Percentiles rank a stretch among this genome's conserved stretches.
Conservation (phyloP, 2,329 filamentous ascomycete genomes). For the Torrubiella hemipterigena region DNA sequence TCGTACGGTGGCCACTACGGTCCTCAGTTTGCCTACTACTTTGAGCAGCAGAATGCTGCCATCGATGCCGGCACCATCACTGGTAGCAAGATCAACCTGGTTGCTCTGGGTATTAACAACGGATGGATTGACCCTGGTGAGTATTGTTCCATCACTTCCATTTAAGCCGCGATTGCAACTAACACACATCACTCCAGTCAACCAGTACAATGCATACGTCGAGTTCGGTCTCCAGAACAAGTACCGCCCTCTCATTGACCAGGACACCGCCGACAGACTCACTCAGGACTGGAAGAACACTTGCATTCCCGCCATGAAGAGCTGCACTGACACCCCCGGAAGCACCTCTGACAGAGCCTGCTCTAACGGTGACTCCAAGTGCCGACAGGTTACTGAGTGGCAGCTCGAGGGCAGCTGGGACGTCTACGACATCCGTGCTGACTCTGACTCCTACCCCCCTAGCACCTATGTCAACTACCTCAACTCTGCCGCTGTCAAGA, state of each 20-base stretch:
- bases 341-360: slow-evolving; percentile 14
- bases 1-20: too few species aligned
- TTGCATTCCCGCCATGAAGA: slow-evolving; percentile 11
- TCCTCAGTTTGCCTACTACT: slow-evolving; percentile 41
- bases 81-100: slow-evolving; percentile 33
- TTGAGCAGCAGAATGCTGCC: slow-evolving; percentile 41
- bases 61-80: slow-evolving; percentile 29
- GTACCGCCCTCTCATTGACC: slow-evolving; percentile 15
- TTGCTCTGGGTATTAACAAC: slow-evolving; percentile 44
- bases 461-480: slow-evolving; percentile 29
- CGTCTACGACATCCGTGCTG: slow-evolving; percentile 33
- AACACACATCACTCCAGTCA: slow-evolving; percentile 5
- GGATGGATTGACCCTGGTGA: slow-evolving; percentile 35
- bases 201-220: slow-evolving; percentile 29
- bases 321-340: slow-evolving; percentile 16
- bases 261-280: slow-evolving; percentile 4
- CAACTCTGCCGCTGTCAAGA: slow-evolving; percentile 19
- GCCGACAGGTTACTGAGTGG: slow-evolving; percentile 15
- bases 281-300: slow-evolving; percentile 10
- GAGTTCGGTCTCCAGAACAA: slow-evolving; percentile 33
- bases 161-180: slow-evolving; percentile 13
- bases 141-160: background rate
- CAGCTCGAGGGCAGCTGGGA: slow-evolving; percentile 27
- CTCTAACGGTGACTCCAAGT: slow-evolving; percentile 12
- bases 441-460: slow-evolving; percentile 24